phyloP scores from a whole-genome alignment of 768 basidiomycete genomes.

The Kwoniella sp. region DNA sequence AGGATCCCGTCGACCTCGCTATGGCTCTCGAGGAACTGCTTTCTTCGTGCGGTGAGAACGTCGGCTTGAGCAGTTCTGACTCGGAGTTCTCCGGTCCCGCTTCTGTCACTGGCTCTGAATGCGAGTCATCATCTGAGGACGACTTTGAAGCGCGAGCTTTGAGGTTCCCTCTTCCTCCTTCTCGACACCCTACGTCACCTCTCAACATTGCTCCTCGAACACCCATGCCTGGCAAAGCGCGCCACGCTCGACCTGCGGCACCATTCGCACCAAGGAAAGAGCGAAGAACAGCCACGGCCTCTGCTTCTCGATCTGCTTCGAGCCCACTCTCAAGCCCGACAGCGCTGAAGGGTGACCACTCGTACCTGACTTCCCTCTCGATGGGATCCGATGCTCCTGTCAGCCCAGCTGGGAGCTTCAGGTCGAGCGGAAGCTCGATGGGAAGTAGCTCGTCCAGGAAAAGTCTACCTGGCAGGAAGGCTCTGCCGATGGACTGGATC shows the following conservation, averaged over 20 bases:
- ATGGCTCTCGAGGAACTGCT: slow-evolving; percentile 38
- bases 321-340: slow-evolving; percentile 4
- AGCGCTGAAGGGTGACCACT: slow-evolving; percentile 20
- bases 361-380: slow-evolving; percentile 16
- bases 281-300: not conserved
- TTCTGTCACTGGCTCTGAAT: slow-evolving; percentile 3
- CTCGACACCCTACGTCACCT: not conserved
- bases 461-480: slow-evolving; percentile 18
- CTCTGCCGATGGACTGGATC: slow-evolving; percentile 22
- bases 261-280: slow-evolving; percentile 16
- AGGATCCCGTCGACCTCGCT: slow-evolving; percentile 27
- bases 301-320: not conserved
- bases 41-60: slow-evolving; percentile 34
- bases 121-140: not conserved
- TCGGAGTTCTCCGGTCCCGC: slow-evolving; percentile 18
- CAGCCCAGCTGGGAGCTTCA: not conserved
- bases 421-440: slow-evolving; percentile 3
- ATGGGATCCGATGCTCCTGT: not conserved
- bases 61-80: slow-evolving; percentile 16
- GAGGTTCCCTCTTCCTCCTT: slow-evolving; percentile 20
- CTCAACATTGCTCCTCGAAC: slow-evolving; percentile 4
- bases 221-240: slow-evolving; percentile 3
- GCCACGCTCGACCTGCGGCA: not conserved
- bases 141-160: slow-evolving; percentile 13
- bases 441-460: slow-evolving; percentile 18